Base-by-base conservation (phyloP, 805 yeast species). In the Priceomyces carsonii region DNA sequence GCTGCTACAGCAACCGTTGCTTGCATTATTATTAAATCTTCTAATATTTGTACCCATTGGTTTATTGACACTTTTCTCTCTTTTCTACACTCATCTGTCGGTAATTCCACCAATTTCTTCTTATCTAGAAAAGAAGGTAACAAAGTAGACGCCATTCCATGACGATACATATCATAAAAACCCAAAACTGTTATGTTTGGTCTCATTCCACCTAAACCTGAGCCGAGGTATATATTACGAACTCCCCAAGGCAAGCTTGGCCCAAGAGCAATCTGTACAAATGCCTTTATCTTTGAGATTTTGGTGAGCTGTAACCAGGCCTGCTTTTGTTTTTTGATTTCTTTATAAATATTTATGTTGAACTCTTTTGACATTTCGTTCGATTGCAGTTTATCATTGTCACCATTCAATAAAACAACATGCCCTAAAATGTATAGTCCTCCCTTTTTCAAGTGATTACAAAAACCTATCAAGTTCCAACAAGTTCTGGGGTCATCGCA, bases 201-300 rank as follows among this genome's bases (percentile, higher is more conserved):
- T 50, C 79, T 83, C 99, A 93, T 93, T 8, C 96, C 97, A 6
- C 99, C 99, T n/a, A 93, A 67, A 0, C 99, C 99, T 3, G 95
- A 85, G 0, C 97, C 97, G 40, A 91, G 59, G 40, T 78, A 89
- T 7, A 93, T 89, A 55, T 91, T 91, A 42, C 99, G 70, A 0
- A 88, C 95, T 17, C 99, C 98, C 97, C 98, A 91, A 0, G 89
- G 83, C 26, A 93, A 69, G 1, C 84, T 75, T 0, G 96, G 90
- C 0, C 95, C 95, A 8, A 89, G 73, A 1, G 91, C 86, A 32
- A 93, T 79, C 54, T 93, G 99, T 5, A 93, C 93, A 70, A 93
- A 93, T 0, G 97, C 98, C 55, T 93, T 93, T 36, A 93, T 77
- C 21, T 78, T 74, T 2, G 85, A 71, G 44, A 82, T 47, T 48